Evolutionary conservation across 1,284 basidiomycete species (phyloP).

Genomic region (Naganishia liquefaciens): DNA sequence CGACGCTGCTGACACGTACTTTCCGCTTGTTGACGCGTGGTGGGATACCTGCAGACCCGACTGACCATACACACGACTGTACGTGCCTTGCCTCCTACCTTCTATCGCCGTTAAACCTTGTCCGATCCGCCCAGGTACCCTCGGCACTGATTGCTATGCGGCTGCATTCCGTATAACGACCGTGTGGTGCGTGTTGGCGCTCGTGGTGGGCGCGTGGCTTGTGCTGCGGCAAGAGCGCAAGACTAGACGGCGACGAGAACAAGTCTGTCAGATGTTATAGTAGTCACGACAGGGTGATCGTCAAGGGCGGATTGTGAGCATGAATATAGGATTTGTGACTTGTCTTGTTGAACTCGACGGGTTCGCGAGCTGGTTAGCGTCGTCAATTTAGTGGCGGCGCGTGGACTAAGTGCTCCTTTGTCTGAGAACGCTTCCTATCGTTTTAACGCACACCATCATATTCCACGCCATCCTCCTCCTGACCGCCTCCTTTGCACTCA

Average conservation of each 20-base stretch:
- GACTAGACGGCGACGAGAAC: conserved; percentile 33
- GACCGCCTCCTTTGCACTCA: too few species aligned
- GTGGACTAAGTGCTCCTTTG: too few species aligned
- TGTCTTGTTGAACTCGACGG: too few species aligned
- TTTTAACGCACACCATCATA: too few species aligned
- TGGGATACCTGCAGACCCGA: conserved; percentile 21
- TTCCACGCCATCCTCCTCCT: too few species aligned
- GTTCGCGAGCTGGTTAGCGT: too few species aligned
- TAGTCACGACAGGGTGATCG: too few species aligned
- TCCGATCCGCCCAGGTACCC: conserved; percentile 37
- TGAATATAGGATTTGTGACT: too few species aligned
- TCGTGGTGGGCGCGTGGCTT: conserved; percentile 44
- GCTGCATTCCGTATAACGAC: conserved; percentile 49
- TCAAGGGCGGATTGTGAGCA: too few species aligned
- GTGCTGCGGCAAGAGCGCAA: conserved; percentile 45
- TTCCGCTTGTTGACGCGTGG: conserved; percentile 5
- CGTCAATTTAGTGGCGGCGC: too few species aligned
- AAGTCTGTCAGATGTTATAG: too few species aligned
- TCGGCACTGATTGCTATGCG: conserved; percentile 49
- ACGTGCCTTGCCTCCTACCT: not conserved
- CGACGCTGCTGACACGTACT: not conserved
- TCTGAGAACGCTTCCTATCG: too few species aligned
- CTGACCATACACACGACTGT: conserved; percentile 30
- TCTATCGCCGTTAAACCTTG: not conserved
- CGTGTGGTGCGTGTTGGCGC: conserved; percentile 43